These are phyloP conservation scores for Ascochyta fabae DNA, from an alignment of 2,329 filamentous ascomycete species.

Conservation along the genomic window DNA sequence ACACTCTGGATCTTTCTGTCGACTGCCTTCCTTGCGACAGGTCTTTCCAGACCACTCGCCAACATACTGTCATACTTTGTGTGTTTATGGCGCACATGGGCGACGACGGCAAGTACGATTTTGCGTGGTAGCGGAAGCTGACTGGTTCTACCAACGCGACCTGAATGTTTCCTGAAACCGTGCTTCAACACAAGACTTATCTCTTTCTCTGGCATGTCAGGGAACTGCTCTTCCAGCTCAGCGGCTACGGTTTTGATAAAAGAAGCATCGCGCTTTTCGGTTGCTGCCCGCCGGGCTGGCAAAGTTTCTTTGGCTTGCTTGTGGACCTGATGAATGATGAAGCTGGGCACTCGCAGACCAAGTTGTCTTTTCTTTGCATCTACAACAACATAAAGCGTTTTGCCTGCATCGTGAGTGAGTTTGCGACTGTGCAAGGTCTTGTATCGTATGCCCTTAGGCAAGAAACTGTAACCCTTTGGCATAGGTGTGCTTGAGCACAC, in stretches of 20 bases:
- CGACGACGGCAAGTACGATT: slow-evolving; percentile 56
- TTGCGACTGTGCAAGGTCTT: slow-evolving; percentile 44
- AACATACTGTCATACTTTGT: slow-evolving; percentile 57
- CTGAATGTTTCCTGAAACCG: slow-evolving; percentile 55
- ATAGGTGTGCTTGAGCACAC: slow-evolving; percentile 30
- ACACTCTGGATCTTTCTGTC: slow-evolving; percentile 29
- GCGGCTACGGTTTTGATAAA: slow-evolving; percentile 29
- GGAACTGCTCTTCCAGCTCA: slow-evolving; percentile 51
- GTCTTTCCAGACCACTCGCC: slow-evolving; percentile 17
- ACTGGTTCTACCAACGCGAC: slow-evolving; percentile 57
- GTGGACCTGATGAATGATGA: slow-evolving; percentile 50
- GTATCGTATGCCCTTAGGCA: slow-evolving; percentile 44
- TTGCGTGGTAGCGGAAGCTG: slow-evolving; percentile 50
- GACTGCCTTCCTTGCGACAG: slow-evolving; percentile 33
- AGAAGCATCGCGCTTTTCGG: slow-evolving; percentile 39
- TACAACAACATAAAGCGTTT: slow-evolving; percentile 37
- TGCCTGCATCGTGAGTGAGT: slow-evolving; percentile 38
- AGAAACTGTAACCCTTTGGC: slow-evolving; percentile 41
- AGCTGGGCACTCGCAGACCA: slow-evolving; percentile 53
- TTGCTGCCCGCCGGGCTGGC: slow-evolving; percentile 48
- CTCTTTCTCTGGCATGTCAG: slow-evolving; percentile 48
- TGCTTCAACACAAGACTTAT: slow-evolving; percentile 48
- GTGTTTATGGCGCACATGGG: slow-evolving; percentile 58
- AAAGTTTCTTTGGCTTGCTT: slow-evolving; percentile 50
- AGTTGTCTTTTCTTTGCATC: slow-evolving; percentile 35